Conservation (phyloP, 2,329 filamentous ascomycete species). For the Helminthosporium solani region DNA sequence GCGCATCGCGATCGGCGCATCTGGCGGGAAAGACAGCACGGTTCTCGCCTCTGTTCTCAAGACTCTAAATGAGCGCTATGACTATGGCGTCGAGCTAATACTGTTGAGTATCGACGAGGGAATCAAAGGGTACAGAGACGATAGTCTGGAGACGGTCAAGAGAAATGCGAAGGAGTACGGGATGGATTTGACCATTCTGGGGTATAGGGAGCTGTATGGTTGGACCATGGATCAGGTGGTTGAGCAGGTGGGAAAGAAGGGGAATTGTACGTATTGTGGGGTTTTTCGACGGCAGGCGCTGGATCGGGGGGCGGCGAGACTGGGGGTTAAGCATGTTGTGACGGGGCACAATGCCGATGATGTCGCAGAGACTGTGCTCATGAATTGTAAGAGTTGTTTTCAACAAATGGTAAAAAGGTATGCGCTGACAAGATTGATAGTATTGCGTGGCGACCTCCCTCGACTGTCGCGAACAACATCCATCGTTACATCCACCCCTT, state of each 20-base stretch:
- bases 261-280: conserved; percentile 98
- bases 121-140: conserved; percentile 94
- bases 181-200: conserved; percentile 88
- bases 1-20: conserved; percentile 89
- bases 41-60: conserved; percentile 93
- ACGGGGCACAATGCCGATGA: conserved; percentile 98
- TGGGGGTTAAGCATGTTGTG: conserved; percentile 89
- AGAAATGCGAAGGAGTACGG: conserved; percentile 87
- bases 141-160: conserved; percentile 95
- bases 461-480: conserved; percentile 84
- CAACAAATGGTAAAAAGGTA: not conserved
- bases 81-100: conserved; percentile 82
- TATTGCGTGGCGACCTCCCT: conserved; percentile 85
- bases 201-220: conserved; percentile 90
- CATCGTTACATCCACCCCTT: conserved; percentile 67
- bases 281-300: conserved; percentile 93
- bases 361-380: conserved; percentile 93
- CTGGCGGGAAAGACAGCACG: conserved; percentile 95
- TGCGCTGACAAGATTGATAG: conserved; percentile 23
- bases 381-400: conserved; percentile 63
- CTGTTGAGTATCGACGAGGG: conserved; percentile 94
- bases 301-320: conserved; percentile 83
- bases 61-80: conserved; percentile 85
- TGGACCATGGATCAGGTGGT: conserved; percentile 99
- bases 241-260: conserved; percentile 92